Evolutionary conservation across 2,329 filamentous ascomycete species (phyloP), one percentile per base, ranked within the genome.

Genomic region (Colletotrichum abscissum): DNA sequence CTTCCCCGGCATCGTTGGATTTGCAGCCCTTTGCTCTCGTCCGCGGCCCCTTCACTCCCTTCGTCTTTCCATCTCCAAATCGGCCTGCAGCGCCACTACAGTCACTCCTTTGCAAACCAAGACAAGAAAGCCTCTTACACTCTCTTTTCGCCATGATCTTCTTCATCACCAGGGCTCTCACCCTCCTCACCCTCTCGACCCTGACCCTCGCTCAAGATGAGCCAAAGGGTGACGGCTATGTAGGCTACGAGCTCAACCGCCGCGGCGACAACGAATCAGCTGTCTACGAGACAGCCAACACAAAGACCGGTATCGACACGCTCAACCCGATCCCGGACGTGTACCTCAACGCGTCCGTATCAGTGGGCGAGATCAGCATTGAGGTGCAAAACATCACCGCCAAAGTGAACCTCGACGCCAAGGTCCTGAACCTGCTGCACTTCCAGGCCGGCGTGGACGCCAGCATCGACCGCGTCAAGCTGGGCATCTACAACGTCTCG

Each of bases 391-490:
- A 91, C 77, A 84, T 91, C 68, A 89, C 88, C 1, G 89, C 89
- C 65, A 90, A 90, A 78, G 85, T 90, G 79, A 91, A 90, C 77
- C 83, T 91, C 38, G 88, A 90, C 73, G 88, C 88, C 5, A 86
- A 90, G 78, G 89, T 91, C 11, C 83, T 91, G 54, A 85, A 87
- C 74, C 83, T 92, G 57, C 86, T 92, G 57, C 82, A 86, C 69
- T 91, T 92, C 84, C 90, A 87, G 76, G 90, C 90, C 2, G 90
- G 90, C 58, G 89, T 92, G 49, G 88, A 90, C 77, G 84, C 88
- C 3, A 87, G 84, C 63, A 88, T 92, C 81, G 87, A 90, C 76
- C 84, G 87, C 62, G 89, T 92, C 57, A 80, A 83, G 55, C 83
- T 91, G 12, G 82, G 82, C 19, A 91, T 91, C 77, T 85, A 90